Evolutionary conservation across 495 filamentous ascomycete genomes (phyloP), one percentile per base, ranked within the genome.

Genomic region (Peziza echinospora): DNA sequence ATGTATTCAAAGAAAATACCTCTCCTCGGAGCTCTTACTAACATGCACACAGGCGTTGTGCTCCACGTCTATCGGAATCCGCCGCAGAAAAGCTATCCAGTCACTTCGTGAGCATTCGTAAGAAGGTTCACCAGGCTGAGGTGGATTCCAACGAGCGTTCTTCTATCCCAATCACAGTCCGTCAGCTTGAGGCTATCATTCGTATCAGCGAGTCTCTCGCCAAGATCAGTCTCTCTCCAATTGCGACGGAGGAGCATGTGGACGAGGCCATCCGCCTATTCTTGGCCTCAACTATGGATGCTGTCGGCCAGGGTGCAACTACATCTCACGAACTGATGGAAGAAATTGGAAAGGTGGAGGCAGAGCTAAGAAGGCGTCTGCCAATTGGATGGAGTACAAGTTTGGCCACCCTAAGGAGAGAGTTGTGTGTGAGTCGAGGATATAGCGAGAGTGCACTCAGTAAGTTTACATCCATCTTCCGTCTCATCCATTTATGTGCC

Each of bases 241-340:
- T 93, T 23, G 89, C 86, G 19, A 84, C 78, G 1, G 85, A 92
- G 62, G 68, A 73, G 44, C 89, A 99, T 62, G 89, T 99, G 43
- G 85, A 99, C 60, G 89, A 99, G 65, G 89, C 91, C 1, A 99
- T 99, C 56, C 79, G 91, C 0, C 73, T 99, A 24, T 99, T 99
- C 77, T 66, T 99, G 4, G 91, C 87, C 39, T 82, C 76, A 1
- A 99, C 89, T 43, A 99, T 99, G 89, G 87, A 99, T 62, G 89
- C 89, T 2, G 83, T 94, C 34, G 83, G 81, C 39, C 84, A 93
- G 56, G 89, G 87, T 23, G 77, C 75, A 44, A 73, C 80, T 49
- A 82, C 80, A 41, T 82, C 71, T 63, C 78, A 78, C 53, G 89
- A 96, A 64, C 69, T 94, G 43, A 84, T 82, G 65, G 84, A 91